Evolutionary conservation across 371 early-diverging fungal species (phyloP).

Genomic region (Mucor plumbeus): DNA sequence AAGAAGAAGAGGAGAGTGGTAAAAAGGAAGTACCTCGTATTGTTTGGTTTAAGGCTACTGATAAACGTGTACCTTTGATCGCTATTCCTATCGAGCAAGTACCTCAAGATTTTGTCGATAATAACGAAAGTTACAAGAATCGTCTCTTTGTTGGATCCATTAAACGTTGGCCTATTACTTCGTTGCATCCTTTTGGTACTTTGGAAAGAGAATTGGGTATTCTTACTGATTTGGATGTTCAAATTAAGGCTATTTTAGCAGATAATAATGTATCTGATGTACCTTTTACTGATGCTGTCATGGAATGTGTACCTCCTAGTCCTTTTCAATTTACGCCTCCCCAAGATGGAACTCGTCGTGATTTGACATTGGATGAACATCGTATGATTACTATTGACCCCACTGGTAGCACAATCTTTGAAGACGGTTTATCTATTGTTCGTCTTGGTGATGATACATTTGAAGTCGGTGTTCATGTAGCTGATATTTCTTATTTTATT

Average conservation of each 20-base stretch:
- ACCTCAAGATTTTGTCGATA: conserved; percentile 68
- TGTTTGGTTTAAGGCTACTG: conserved; percentile 88
- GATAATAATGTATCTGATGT: conserved; percentile 65
- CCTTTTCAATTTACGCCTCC: conserved; percentile 35
- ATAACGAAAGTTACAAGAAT: conserved; percentile 59
- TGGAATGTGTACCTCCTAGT: conserved; percentile 64
- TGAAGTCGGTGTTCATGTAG: conserved; percentile 97
- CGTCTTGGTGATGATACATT: conserved; percentile 73
- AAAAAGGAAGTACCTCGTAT: conserved; percentile 55
- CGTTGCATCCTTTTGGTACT: conserved; percentile 76
- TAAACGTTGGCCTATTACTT: conserved; percentile 76
- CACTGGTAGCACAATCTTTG: conserved; percentile 57
- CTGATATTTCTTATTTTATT: conserved; percentile 98
- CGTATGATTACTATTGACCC: conserved; percentile 31
- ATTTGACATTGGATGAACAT: conserved; percentile 53
- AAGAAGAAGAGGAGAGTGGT: conserved; percentile 43
- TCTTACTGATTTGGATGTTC: conserved; percentile 69
- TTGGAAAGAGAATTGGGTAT: conserved; percentile 69
- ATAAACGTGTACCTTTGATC: conserved; percentile 82
- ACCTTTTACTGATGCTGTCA: conserved; percentile 69
- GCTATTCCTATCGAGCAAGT: conserved; percentile 76
- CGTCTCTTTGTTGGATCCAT: conserved; percentile 70
- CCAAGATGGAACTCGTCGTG: conserved; percentile 56
- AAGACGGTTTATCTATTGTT: conserved; percentile 91
- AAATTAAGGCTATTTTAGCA: conserved; percentile 74